Percentiles rank a stretch among this genome's conserved stretches.
Conservation (phyloP, 1,284 basidiomycete species). For the Cryptococcus depauperatus region DNA sequence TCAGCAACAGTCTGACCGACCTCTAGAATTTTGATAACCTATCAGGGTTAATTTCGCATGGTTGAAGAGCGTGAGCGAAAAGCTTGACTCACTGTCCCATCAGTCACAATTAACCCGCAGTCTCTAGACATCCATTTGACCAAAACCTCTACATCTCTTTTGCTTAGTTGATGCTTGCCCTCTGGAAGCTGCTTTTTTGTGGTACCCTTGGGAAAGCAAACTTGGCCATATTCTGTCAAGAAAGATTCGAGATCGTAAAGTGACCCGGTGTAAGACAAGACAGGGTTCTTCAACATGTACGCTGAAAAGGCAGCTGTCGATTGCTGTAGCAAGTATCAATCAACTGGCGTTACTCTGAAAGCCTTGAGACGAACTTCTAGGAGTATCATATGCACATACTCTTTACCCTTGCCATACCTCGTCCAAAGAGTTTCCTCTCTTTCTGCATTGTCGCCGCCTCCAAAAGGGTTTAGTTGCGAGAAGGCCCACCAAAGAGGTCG, state of each 20-base stretch:
- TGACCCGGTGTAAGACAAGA: conserved; percentile 53
- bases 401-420: conserved; percentile 51
- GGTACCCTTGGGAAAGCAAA: conserved; percentile 42
- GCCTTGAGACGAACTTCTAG: conserved; percentile 29
- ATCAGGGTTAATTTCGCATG: neutral
- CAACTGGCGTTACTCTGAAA: neutral
- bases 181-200: conserved; percentile 10
- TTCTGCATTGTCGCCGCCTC: conserved; percentile 49
- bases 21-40: conserved; percentile 69
- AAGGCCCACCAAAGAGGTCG: conserved; percentile 80
- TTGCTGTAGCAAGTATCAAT: conserved; percentile 24
- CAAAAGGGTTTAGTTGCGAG: conserved; percentile 62
- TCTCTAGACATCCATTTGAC: conserved; percentile 74
- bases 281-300: conserved; percentile 49
- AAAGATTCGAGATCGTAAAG: conserved; percentile 62
- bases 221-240: conserved; percentile 52
- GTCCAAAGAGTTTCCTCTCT: conserved; percentile 61
- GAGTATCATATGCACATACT: conserved; percentile 61
- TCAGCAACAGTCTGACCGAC: conserved; percentile 30
- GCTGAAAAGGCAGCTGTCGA: conserved; percentile 57
- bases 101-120: conserved; percentile 54
- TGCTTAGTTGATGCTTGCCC: conserved; percentile 14
- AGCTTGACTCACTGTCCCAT: conserved; percentile 53
- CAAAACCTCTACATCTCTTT: conserved; percentile 56
- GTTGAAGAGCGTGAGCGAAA: no score